phyloP scores from a whole-genome alignment of 2,329 filamentous ascomycete species.

The Penicillium sclerotigenum region DNA sequence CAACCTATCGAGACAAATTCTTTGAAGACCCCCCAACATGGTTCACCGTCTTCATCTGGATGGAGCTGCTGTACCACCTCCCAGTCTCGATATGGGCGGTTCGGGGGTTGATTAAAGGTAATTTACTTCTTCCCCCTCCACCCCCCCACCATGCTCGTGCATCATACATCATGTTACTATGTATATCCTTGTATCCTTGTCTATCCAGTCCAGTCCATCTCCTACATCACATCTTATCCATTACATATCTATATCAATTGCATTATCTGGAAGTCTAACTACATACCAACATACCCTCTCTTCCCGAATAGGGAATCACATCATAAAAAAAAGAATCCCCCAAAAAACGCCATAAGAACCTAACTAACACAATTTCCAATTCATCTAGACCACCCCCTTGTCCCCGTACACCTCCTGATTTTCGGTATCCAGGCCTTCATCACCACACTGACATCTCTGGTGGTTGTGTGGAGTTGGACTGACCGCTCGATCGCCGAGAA shows the following conservation, averaged over 20 bases:
- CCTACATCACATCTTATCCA: background rate
- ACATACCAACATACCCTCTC: background rate
- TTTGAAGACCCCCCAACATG: slow-evolving; percentile 59
- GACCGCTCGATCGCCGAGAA: slow-evolving; percentile 48
- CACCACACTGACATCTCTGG: slow-evolving; percentile 62
- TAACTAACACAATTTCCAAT: background rate
- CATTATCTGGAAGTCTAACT: background rate
- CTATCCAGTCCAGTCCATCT: background rate
- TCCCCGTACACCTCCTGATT: slow-evolving; percentile 59
- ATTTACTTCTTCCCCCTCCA: slow-evolving; percentile 13
- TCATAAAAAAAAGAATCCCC: background rate
- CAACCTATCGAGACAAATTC: slow-evolving; percentile 62
- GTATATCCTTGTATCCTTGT: background rate
- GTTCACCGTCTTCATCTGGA: slow-evolving; percentile 56
- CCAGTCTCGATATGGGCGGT: slow-evolving; percentile 61
- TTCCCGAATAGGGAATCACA: background rate
- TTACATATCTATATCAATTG: background rate
- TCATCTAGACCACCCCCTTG: slow-evolving; percentile 51
- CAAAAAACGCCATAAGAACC: background rate
- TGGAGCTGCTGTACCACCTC: slow-evolving; percentile 61
- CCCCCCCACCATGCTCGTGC: background rate
- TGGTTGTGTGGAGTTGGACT: slow-evolving; percentile 59
- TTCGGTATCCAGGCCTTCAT: slow-evolving; percentile 59
- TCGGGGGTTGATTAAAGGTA: slow-evolving; percentile 52
- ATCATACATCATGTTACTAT: background rate